Base-by-base conservation (phyloP, 805 yeast genomes). In the Wickerhamiella galacta region DNA sequence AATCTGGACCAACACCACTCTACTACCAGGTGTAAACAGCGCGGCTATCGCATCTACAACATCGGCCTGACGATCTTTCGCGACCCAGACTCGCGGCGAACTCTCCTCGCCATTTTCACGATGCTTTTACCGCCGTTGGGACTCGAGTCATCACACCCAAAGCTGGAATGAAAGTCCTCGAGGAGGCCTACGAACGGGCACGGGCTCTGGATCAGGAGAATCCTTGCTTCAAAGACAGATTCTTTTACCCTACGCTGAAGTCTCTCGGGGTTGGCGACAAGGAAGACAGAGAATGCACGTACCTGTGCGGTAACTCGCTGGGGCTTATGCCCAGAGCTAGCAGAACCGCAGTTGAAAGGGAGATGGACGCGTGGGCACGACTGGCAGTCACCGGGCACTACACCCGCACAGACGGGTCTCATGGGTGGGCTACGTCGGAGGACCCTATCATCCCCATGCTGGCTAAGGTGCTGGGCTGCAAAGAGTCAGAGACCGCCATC, bases 271-370 rank as follows among this genome's bases (percentile, higher is more conserved):
- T 72, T 18, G 48, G 25, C 35, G 28, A 32, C 23, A 22, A 29
- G 6, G 16, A 11, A 3, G 30, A 38, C 9, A 42, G 45, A 18
- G 39, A 43, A 6, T 58, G 68, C 9, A 60, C 66, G 16, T 87
- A 85, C 49, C 60, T 85, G 30, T 82, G 94, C 55, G 96, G 96
- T 2, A 87, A 85, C 58, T 81, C 94, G n/a, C 67, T 85, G 5
- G 96, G 96, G 0, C 57, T 85, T 38, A 78, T 82, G 85, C 95
- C 96, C 0, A 59, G 54, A 32, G 48, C 59, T 6, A 73, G 85
- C 0, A 58, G 68, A 21, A 40, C 42, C 5, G 77, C 78, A 11
- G 58, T 85, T 11, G 54, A 55, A 31, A 63, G 59, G 25, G 95
- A 85, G 52, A 57, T 85, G 31, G 67, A 72, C 41, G 93, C 90